phyloP scores from a whole-genome alignment of 148 eudicot genomes.

The Nepenthes mirabilis region DNA sequence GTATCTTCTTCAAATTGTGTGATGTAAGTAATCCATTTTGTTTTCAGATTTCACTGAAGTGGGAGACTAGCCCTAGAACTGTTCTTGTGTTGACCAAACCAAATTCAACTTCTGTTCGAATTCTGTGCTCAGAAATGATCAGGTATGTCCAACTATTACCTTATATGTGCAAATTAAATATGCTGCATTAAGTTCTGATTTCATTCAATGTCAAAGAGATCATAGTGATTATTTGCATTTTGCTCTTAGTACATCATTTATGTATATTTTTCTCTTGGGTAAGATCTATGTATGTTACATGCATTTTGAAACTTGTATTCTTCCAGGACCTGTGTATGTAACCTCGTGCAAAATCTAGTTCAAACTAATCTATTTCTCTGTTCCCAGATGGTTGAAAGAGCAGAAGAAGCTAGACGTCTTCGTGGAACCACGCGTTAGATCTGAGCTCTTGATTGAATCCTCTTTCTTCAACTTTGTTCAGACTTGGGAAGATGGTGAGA shows the following conservation, averaged over 20 bases:
- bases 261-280: neutral
- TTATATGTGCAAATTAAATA: too few species aligned
- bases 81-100: conserved; percentile 92
- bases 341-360: too few species aligned
- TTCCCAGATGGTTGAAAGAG: conserved; percentile 79
- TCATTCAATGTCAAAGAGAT: neutral
- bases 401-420: conserved; percentile 49
- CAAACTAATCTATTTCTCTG: neutral
- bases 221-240: neutral
- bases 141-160: conserved; percentile 28
- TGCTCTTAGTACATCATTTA: neutral
- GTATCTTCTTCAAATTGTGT: neutral
- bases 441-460: conserved; percentile 69
- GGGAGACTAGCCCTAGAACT: conserved; percentile 81
- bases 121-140: conserved; percentile 71
- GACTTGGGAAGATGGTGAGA: conserved; percentile 79
- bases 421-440: conserved; percentile 80
- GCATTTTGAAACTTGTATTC: too few species aligned
- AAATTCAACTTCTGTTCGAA: conserved; percentile 71
- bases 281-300: too few species aligned
- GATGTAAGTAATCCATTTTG: conserved; percentile 3
- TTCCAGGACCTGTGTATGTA: too few species aligned
- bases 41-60: conserved; percentile 85
- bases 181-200: too few species aligned
- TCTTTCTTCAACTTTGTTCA: conserved; percentile 65